Evolutionary conservation across 2,329 filamentous ascomycete species (phyloP).

Genomic region (Ceratocystis cacaofunesta): DNA sequence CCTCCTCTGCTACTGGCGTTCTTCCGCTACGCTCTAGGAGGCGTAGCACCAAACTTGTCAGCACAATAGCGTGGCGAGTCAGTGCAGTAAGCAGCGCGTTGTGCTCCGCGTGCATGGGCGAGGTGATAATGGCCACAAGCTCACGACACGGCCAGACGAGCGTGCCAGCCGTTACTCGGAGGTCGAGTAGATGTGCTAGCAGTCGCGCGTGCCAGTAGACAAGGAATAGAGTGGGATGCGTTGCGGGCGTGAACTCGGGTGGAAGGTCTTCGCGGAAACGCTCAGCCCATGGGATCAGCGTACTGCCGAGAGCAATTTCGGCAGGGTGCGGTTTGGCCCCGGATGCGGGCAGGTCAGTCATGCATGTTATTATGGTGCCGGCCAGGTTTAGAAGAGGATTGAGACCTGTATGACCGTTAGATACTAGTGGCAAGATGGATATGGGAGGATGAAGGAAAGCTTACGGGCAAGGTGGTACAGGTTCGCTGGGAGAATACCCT

Average conservation of each 20-base stretch:
- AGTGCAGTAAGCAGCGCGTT: constrained; percentile 30
- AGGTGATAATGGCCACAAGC: not conserved
- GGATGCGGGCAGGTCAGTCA: constrained; percentile 7
- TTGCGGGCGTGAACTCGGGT: constrained; percentile 35
- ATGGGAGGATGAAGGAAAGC: constrained; percentile 18
- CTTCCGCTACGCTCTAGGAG: constrained; percentile 29
- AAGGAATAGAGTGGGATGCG: constrained; percentile 45
- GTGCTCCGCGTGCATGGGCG: not conserved
- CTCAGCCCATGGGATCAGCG: constrained; percentile 28
- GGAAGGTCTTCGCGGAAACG: constrained; percentile 52
- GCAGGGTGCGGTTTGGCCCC: not conserved
- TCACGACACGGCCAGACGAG: constrained; percentile 5
- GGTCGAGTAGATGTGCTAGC: constrained; percentile 45
- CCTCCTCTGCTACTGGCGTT: constrained; percentile 38
- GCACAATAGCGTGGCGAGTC: constrained; percentile 49
- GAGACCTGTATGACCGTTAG: constrained; percentile 29
- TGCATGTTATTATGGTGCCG: constrained; percentile 25
- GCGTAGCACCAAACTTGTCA: constrained; percentile 45
- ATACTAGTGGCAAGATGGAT: not conserved
- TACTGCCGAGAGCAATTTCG: not conserved
- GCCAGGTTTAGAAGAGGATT: constrained; percentile 38
- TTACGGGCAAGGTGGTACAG: constrained; percentile 52
- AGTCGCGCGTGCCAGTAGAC: constrained; percentile 57
- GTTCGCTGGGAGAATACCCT: constrained; percentile 44
- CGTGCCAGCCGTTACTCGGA: constrained; percentile 24